Percentiles rank a stretch among this genome's conserved stretches.
phyloP scores from a whole-genome alignment of 2,329 filamentous ascomycete genomes.

The Colletotrichum sp. region DNA sequence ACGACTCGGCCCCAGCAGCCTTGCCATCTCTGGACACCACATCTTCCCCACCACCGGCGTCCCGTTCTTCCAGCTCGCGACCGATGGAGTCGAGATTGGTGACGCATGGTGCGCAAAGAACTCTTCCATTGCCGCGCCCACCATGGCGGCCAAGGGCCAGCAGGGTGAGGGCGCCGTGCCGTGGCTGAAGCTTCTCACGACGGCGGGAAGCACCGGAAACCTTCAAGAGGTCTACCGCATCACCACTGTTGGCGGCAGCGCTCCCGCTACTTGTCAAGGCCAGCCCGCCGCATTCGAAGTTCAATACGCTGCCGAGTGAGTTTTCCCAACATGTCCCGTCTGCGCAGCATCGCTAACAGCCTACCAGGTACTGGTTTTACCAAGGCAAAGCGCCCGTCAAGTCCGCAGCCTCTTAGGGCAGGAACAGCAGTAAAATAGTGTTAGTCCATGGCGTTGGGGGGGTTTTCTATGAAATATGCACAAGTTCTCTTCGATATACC shows the following conservation, averaged over 20 bases:
- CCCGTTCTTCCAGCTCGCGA: constrained; percentile 82
- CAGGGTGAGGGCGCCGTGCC: constrained; percentile 72
- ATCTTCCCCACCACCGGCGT: constrained; percentile 76
- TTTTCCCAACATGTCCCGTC: constrained; percentile 35
- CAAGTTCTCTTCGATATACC: constrained; percentile 7
- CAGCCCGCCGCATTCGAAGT: constrained; percentile 70
- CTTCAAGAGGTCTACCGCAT: constrained; percentile 83
- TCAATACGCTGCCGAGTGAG: constrained; percentile 85
- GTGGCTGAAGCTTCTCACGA: constrained; percentile 77
- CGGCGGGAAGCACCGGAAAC: constrained; percentile 60
- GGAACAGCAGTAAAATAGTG: not conserved
- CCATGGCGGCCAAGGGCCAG: constrained; percentile 62
- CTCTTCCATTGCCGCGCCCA: constrained; percentile 66
- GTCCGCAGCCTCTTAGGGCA: not conserved
- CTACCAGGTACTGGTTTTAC: constrained; percentile 44
- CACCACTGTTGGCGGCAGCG: constrained; percentile 80
- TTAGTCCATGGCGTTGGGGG: constrained; percentile 2
- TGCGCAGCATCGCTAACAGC: not conserved
- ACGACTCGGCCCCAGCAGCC: constrained; percentile 60
- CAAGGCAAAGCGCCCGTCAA: constrained; percentile 7
- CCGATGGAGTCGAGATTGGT: constrained; percentile 57
- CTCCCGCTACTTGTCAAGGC: constrained; percentile 76
- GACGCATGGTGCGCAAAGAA: constrained; percentile 68
- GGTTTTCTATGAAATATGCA: not conserved
- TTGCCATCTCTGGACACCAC: constrained; percentile 76